Percentiles rank a stretch among this genome's conserved stretches.
phyloP scores from a whole-genome alignment of 768 basidiomycete genomes.

The Podaxis sp. region DNA sequence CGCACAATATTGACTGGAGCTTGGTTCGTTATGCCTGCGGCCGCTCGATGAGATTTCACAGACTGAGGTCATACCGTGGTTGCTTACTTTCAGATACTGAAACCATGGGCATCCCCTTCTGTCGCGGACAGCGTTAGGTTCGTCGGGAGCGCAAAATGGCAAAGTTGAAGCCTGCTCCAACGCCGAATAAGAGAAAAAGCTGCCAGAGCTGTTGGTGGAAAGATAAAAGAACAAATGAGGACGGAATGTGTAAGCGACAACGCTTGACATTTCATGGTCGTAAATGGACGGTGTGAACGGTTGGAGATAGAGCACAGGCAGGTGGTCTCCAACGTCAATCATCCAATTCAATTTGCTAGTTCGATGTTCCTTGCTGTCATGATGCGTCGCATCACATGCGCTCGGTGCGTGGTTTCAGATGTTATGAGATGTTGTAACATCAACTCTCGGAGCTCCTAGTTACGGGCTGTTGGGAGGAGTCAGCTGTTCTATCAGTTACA shows the following conservation, averaged over 20 bases:
- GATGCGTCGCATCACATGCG: too few relatives aligned
- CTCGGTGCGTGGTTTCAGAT: too few relatives aligned
- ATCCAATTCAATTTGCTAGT: not conserved
- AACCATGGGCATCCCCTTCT: not conserved
- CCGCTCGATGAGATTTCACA: not conserved
- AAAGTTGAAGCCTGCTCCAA: slow-evolving; percentile 5
- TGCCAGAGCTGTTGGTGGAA: not conserved
- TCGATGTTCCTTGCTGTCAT: too few relatives aligned
- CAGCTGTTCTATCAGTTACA: not conserved
- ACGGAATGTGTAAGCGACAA: not conserved
- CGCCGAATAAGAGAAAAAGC: not conserved
- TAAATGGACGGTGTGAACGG: not conserved
- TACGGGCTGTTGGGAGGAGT: not conserved
- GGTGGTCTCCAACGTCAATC: not conserved
- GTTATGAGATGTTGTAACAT: not conserved
- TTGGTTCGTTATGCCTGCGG: not conserved
- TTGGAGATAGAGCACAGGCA: not conserved
- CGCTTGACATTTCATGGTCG: not conserved
- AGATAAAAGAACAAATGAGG: not conserved
- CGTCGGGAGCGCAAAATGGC: not conserved
- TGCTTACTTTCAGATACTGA: not conserved
- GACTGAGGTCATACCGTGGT: not conserved
- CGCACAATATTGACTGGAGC: slow-evolving; percentile 38
- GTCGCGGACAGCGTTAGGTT: not conserved
- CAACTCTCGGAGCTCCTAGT: not conserved